These are phyloP conservation scores for Telopea speciosissima DNA, from an alignment of 177 flowering plant genomes.

Conservation along the genomic window DNA sequence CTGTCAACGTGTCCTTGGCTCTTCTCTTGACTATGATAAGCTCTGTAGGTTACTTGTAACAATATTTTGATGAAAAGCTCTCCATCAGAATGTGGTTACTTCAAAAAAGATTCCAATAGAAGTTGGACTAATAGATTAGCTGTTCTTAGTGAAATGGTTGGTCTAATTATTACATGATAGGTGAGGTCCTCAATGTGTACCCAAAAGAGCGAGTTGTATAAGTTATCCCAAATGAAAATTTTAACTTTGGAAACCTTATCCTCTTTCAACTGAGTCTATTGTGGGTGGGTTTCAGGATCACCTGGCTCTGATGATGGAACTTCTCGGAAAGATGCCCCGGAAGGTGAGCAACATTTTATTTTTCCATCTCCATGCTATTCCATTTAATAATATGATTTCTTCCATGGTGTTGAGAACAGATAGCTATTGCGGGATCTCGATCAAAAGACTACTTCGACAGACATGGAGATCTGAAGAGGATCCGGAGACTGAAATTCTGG, in stretches of 20 bases:
- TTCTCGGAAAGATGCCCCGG: conserved; percentile 87
- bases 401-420: conserved; percentile 31
- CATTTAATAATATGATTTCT: conserved; percentile 4
- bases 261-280: not conserved
- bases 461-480: conserved; percentile 88
- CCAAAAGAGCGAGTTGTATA: too few relatives aligned
- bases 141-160: too few relatives aligned
- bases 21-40: too few relatives aligned
- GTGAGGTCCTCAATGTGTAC: too few relatives aligned
- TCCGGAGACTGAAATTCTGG: conserved; percentile 67
- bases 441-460: conserved; percentile 85
- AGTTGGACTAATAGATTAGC: too few relatives aligned
- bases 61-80: too few relatives aligned
- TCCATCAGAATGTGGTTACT: too few relatives aligned
- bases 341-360: conserved; percentile 47
- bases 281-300: conserved; percentile 31
- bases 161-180: too few relatives aligned
- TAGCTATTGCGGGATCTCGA: conserved; percentile 62
- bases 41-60: too few relatives aligned
- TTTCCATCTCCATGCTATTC: not conserved
- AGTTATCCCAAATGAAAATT: too few relatives aligned
- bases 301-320: conserved; percentile 96
- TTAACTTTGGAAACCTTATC: not conserved
- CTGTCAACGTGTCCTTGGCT: too few relatives aligned
- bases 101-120: too few relatives aligned